These are phyloP conservation scores for carrot (Daucus carota) DNA, from an alignment of 129 eudicot genomes.

Conservation along the genomic window DNA sequence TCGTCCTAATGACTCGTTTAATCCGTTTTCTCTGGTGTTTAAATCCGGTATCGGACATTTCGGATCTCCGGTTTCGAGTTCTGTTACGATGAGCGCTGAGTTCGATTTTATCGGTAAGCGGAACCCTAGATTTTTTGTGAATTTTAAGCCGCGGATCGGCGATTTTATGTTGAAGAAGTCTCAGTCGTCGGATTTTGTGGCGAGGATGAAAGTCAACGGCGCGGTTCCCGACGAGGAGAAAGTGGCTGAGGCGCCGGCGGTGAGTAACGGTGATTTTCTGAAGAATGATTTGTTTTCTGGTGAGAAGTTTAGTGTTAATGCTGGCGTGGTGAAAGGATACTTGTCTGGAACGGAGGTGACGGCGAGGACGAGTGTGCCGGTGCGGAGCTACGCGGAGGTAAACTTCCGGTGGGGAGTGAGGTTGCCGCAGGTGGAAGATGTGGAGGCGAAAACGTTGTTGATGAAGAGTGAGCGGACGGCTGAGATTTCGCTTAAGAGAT, in stretches of 20 bases:
- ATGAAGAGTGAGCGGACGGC: conserved; percentile 27
- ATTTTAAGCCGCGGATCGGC: conserved; percentile 74
- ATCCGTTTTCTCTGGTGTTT: conserved; percentile 57
- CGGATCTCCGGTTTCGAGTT: conserved; percentile 68
- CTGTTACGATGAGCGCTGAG: conserved; percentile 76
- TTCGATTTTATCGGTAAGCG: conserved; percentile 38
- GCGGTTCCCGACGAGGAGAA: conserved; percentile 20
- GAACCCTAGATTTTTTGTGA: conserved; percentile 60
- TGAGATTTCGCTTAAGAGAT: conserved; percentile 29
- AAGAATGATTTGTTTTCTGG: conserved; percentile 15
- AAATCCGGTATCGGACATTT: conserved; percentile 71
- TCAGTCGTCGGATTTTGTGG: conserved; percentile 35
- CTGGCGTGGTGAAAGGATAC: conserved; percentile 22
- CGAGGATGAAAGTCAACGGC: conserved; percentile 1
- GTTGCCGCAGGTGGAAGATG: conserved; percentile 33
- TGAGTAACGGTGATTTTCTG: conserved; percentile 6
- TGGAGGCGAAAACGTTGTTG: conserved; percentile 29
- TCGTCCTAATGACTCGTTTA: conserved; percentile 62
- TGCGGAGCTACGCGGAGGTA: conserved; percentile 43
- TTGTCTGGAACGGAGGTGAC: conserved; percentile 37
- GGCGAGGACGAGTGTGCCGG: conserved; percentile 50
- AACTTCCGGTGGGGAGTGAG: conserved; percentile 76
- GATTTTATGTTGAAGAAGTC: conserved; percentile 59
- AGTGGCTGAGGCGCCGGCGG: conserved; percentile 14
- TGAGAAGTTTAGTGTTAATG: conserved; percentile 25